Conservation (phyloP, 768 basidiomycete genomes). For the Stropharia rugosoannulata region DNA sequence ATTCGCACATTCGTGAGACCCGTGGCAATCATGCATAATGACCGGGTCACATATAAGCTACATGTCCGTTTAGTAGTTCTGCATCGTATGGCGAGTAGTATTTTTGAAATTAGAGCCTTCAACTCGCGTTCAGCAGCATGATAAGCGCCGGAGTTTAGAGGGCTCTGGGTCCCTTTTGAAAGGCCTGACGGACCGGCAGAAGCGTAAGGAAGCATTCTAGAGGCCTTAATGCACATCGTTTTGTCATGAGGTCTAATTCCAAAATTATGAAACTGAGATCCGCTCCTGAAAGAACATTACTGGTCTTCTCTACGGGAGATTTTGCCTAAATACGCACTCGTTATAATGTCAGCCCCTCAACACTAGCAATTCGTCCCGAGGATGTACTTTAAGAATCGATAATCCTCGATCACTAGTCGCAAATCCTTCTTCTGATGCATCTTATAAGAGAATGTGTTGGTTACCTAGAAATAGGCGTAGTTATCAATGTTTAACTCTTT, state of each 20-base stretch:
- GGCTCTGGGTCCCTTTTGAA: neutral
- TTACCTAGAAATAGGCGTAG: no score
- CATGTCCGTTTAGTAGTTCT: slow-evolving; percentile 7
- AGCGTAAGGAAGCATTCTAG: neutral
- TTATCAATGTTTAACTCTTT: no score
- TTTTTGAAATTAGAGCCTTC: no score
- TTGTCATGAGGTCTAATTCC: slow-evolving; percentile 4
- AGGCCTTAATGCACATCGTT: neutral
- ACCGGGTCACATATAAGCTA: neutral
- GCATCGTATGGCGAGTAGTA: neutral
- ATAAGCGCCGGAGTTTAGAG: neutral
- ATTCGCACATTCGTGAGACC: slow-evolving; percentile 21
- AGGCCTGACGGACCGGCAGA: neutral
- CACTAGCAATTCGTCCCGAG: no score
- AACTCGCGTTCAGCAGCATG: no score
- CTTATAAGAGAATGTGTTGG: no score
- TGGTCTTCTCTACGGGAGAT: neutral
- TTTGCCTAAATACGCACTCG: neutral
- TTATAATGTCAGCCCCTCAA: neutral
- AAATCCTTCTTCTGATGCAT: no score
- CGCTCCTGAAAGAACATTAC: neutral
- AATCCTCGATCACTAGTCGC: no score
- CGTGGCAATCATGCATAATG: neutral
- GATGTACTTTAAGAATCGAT: no score
- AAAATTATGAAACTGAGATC: neutral